Evolutionary conservation across 176 grass and related monocot genomes (phyloP).

Genomic region (Oryza officinalis): DNA sequence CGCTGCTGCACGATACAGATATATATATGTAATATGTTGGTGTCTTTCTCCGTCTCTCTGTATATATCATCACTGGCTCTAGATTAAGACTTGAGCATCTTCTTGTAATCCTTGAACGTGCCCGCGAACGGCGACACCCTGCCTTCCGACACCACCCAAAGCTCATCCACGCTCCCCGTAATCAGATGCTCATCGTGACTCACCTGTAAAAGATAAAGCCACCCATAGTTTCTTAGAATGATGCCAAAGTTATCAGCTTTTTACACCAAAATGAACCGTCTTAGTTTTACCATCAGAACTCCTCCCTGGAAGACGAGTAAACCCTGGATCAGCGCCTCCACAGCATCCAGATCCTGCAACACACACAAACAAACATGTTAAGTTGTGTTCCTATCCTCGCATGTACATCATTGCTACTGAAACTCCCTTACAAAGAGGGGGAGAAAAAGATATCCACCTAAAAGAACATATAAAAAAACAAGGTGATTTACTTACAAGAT

Average conservation of each 20-base stretch:
- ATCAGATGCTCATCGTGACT: conserved; percentile 99
- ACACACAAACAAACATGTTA: background rate
- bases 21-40: background rate
- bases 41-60: background rate
- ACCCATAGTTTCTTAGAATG: background rate
- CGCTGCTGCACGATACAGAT: background rate
- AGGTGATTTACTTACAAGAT: conserved; percentile 66
- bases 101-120: conserved; percentile 92
- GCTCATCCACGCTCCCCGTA: conserved; percentile 83
- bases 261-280: background rate
- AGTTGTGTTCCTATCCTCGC: background rate
- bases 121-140: conserved; percentile 68
- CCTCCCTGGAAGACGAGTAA: conserved; percentile 95
- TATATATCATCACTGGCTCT: background rate
- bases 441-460: background rate
- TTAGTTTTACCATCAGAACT: conserved; percentile 75
- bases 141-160: conserved; percentile 82
- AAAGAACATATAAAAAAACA: background rate
- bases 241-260: background rate
- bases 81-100: conserved; percentile 58
- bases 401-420: background rate
- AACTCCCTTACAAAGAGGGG: background rate
- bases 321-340: conserved; percentile 96
- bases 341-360: conserved; percentile 86
- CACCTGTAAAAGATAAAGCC: conserved; percentile 45